Conservation (phyloP, 169 alveolate species). For the Cystoisospora suis region DNA sequence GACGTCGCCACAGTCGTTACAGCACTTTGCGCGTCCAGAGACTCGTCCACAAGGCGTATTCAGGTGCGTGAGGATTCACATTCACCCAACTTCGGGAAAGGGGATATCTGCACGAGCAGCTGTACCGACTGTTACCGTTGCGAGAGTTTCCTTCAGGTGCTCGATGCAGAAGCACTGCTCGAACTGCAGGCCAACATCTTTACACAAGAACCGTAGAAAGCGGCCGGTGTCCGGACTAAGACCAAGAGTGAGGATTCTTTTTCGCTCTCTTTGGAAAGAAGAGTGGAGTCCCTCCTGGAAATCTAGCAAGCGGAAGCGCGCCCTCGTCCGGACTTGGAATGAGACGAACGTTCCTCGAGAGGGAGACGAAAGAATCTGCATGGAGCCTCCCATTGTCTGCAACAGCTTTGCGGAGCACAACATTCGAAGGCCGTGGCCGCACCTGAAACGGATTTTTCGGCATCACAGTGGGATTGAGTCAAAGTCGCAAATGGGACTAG, state of each 20-base stretch:
- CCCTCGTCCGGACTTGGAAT: conserved; percentile 31
- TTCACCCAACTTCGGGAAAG: too few relatives aligned
- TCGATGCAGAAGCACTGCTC: conserved; percentile 49
- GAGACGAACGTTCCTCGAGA: conserved; percentile 56
- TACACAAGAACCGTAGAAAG: conserved; percentile 34
- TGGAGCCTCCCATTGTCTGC: conserved; percentile 40
- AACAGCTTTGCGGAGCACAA: conserved; percentile 10
- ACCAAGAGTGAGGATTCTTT: conserved; percentile 33
- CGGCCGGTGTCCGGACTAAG: conserved; percentile 40
- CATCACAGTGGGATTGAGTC: too few relatives aligned
- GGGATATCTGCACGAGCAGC: too few relatives aligned
- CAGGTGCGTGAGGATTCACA: too few relatives aligned
- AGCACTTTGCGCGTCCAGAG: too few relatives aligned
- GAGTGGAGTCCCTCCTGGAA: conserved; percentile 1
- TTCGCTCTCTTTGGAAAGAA: background rate
- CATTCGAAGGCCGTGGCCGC: conserved; percentile 48
- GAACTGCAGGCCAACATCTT: conserved; percentile 44
- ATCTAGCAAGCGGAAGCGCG: conserved; percentile 53
- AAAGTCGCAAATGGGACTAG: too few relatives aligned
- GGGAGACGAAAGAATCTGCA: conserved; percentile 55
- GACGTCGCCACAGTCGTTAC: too few relatives aligned
- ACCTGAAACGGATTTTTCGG: too few relatives aligned
- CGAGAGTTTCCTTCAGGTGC: conserved; percentile 18
- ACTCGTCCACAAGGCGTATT: too few relatives aligned
- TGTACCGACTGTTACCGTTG: too few relatives aligned